Evolutionary conservation across 805 yeast species (phyloP).

Genomic region (Barnettozyma vustinii): DNA sequence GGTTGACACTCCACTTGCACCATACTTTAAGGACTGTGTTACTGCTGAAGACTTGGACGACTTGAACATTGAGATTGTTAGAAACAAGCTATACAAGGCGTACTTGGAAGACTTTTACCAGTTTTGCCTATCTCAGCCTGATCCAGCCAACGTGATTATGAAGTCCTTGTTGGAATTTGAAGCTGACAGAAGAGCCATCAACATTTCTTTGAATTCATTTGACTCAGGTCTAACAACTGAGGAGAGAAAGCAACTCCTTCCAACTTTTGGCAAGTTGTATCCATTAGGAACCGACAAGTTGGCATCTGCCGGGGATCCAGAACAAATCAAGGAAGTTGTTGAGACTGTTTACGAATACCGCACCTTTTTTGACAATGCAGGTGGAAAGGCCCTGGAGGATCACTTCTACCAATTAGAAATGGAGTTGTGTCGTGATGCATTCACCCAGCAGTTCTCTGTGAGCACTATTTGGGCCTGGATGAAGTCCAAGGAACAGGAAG

Average conservation of each 20-base stretch:
- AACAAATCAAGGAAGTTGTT: slow-evolving; percentile 65
- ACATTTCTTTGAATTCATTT: slow-evolving; percentile 85
- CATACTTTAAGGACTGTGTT: slow-evolving; percentile 87
- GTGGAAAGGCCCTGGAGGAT: slow-evolving; percentile 74
- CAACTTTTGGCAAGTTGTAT: slow-evolving; percentile 75
- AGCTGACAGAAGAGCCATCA: slow-evolving; percentile 92
- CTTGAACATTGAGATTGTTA: slow-evolving; percentile 87
- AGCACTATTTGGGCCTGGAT: slow-evolving; percentile 96
- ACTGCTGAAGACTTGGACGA: slow-evolving; percentile 88
- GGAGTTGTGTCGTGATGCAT: slow-evolving; percentile 86
- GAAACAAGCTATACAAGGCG: slow-evolving; percentile 89
- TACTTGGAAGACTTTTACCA: slow-evolving; percentile 81
- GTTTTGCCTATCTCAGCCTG: slow-evolving; percentile 57
- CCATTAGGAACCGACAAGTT: slow-evolving; percentile 62
- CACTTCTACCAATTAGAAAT: slow-evolving; percentile 90
- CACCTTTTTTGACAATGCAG: slow-evolving; percentile 44
- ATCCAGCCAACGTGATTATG: slow-evolving; percentile 85
- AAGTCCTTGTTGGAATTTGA: slow-evolving; percentile 73
- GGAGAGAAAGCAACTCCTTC: slow-evolving; percentile 68
- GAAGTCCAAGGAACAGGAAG: slow-evolving; percentile 92
- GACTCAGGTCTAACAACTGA: slow-evolving; percentile 73
- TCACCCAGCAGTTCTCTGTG: slow-evolving; percentile 92
- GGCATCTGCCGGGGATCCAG: slow-evolving; percentile 78
- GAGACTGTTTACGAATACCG: slow-evolving; percentile 62
- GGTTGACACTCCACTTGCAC: slow-evolving; percentile 96